Percentiles rank a stretch among this genome's conserved stretches.
phyloP scores from a whole-genome alignment of 2,329 filamentous ascomycete genomes.

The Setomelanomma holmii region DNA sequence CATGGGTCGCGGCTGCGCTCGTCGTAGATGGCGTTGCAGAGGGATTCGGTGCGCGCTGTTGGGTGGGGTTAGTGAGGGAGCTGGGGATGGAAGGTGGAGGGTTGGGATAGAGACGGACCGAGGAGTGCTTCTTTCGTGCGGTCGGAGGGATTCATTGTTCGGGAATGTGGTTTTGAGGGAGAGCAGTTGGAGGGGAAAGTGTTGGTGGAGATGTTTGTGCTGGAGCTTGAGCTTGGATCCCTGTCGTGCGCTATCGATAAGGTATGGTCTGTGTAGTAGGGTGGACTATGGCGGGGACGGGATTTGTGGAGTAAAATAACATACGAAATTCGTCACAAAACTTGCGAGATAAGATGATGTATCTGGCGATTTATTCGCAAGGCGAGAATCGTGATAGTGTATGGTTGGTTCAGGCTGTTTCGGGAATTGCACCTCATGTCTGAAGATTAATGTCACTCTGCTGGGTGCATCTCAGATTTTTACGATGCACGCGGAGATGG shows the following conservation, averaged over 20 bases:
- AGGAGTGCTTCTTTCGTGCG: conserved; percentile 52
- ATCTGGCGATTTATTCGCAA: no score
- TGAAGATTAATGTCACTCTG: no score
- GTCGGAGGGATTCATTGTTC: conserved; percentile 51
- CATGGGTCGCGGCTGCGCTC: conserved; percentile 47
- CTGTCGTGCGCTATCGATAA: neutral
- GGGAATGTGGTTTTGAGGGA: neutral
- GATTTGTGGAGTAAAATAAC: no score
- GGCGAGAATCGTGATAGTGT: no score
- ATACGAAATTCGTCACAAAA: no score
- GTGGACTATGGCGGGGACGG: no score
- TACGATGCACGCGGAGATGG: no score
- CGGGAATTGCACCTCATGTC: no score
- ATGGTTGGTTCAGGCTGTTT: no score
- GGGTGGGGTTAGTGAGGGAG: neutral
- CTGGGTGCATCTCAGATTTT: no score
- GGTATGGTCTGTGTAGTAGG: neutral
- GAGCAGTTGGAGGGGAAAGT: conserved; percentile 4
- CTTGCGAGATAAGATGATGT: no score
- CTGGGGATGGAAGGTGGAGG: neutral
- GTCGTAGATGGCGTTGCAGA: conserved; percentile 54
- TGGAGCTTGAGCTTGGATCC: neutral
- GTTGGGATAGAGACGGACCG: conserved; percentile 28
- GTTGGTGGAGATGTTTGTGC: neutral
- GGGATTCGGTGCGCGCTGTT: conserved; percentile 49